Conservation (phyloP, 768 basidiomycete genomes). For the Auricularia sp. region DNA sequence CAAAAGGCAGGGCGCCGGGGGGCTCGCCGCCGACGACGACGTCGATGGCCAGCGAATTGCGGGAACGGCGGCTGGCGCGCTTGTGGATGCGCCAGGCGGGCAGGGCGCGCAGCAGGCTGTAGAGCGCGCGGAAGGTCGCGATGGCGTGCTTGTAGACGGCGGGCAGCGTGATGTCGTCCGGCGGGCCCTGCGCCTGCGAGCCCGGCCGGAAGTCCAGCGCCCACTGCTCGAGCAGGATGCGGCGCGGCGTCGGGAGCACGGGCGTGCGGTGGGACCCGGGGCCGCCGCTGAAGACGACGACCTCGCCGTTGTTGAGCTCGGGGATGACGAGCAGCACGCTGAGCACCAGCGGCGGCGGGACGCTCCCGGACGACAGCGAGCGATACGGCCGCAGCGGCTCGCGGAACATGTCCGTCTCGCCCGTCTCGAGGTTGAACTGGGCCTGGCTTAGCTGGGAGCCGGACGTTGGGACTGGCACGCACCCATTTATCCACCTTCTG, state of each 20-base stretch:
- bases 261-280: conserved; percentile 40
- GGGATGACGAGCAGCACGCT: conserved; percentile 65
- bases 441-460: no score
- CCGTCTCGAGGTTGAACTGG: conserved; percentile 77
- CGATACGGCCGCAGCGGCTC: conserved; percentile 54
- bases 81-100: conserved; percentile 69
- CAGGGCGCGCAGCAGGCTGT: conserved; percentile 59
- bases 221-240: conserved; percentile 69
- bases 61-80: conserved; percentile 39
- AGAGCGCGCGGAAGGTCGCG: conserved; percentile 69
- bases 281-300: conserved; percentile 57
- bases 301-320: conserved; percentile 53
- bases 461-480: conserved; percentile 17
- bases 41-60: conserved; percentile 26
- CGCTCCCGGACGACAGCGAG: conserved; percentile 38
- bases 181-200: conserved; percentile 13
- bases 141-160: conserved; percentile 83
- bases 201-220: conserved; percentile 35
- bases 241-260: conserved; percentile 58
- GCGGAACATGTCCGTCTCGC: conserved; percentile 59
- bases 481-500: conserved; percentile 77
- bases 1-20: conserved; percentile 24
- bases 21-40: conserved; percentile 28
- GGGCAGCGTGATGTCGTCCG: conserved; percentile 49
- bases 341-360: conserved; percentile 45